These are phyloP conservation scores for Xylariaceae sp. DNA, from an alignment of 2,329 filamentous ascomycete genomes.

Conservation along the genomic window DNA sequence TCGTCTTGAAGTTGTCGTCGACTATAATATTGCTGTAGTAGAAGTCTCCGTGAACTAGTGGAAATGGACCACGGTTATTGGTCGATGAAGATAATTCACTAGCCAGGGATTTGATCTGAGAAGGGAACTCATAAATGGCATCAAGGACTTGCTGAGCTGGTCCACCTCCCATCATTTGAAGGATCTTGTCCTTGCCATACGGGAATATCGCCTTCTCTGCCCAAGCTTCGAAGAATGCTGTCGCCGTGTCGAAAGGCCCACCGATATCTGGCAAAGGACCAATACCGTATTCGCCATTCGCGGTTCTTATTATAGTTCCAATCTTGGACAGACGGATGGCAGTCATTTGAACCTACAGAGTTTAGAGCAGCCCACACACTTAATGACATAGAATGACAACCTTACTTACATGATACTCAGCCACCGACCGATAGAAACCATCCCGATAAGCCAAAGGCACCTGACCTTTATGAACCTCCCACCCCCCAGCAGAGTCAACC, in stretches of 20 bases:
- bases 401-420: conserved; percentile 12
- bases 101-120: conserved; percentile 5
- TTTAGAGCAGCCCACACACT: neutral
- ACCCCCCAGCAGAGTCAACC: conserved; percentile 25
- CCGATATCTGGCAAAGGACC: conserved; percentile 22
- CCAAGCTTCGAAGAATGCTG: conserved; percentile 24
- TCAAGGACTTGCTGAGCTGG: conserved; percentile 12
- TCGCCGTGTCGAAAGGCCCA: conserved; percentile 24
- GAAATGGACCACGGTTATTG: conserved; percentile 30
- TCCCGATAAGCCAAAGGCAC: conserved; percentile 12
- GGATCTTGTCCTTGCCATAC: conserved; percentile 12
- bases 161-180: conserved; percentile 15
- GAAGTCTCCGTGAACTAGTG: conserved; percentile 31
- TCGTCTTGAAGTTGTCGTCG: conserved; percentile 24
- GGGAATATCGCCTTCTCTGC: conserved; percentile 19
- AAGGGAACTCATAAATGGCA: conserved; percentile 14
- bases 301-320: conserved; percentile 8
- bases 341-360: conserved; percentile 14
- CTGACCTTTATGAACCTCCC: conserved; percentile 17
- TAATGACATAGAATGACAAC: neutral
- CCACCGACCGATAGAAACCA: conserved; percentile 14
- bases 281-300: conserved; percentile 14
- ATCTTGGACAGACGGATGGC: conserved; percentile 16
- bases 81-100: conserved; percentile 2
- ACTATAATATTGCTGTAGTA: conserved; percentile 34